phyloP scores from a whole-genome alignment of 192 early-diverging fungal species.

The Pilaira anomala region DNA sequence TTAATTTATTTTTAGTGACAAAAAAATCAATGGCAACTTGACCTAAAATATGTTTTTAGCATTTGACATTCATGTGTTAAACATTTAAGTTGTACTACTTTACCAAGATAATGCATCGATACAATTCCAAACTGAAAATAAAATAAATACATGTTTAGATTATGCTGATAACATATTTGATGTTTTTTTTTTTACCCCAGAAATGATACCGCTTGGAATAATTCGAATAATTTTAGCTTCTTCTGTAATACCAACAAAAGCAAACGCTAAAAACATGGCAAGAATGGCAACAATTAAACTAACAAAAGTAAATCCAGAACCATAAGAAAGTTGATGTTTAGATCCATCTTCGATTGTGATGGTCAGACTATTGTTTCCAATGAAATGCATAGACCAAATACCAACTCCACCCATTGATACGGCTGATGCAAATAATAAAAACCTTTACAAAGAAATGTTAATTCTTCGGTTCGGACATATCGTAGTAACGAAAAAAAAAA shows the following conservation, averaged over 20 bases:
- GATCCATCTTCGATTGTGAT: slow-evolving; percentile 9
- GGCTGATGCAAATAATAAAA: slow-evolving; percentile 33
- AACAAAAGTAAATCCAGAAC: slow-evolving; percentile 31
- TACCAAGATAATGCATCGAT: slow-evolving; percentile 40
- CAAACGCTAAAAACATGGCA: slow-evolving; percentile 34
- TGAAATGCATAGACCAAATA: slow-evolving; percentile 46
- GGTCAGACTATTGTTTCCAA: slow-evolving; percentile 34
- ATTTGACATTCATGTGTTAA: too few species aligned
- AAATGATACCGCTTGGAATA: slow-evolving; percentile 35
- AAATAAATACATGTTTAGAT: too few species aligned
- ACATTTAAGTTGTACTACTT: background rate
- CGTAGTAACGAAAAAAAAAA: background rate
- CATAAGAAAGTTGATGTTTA: slow-evolving; percentile 31
- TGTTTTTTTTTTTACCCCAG: slow-evolving; percentile 29
- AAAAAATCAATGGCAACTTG: slow-evolving; percentile 40
- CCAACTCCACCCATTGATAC: slow-evolving; percentile 39
- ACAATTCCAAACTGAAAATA: slow-evolving; percentile 28
- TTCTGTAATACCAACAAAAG: slow-evolving; percentile 34
- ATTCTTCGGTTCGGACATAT: background rate
- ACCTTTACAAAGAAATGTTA: slow-evolving; percentile 13
- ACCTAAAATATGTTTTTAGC: slow-evolving; percentile 23
- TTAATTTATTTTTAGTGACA: slow-evolving; percentile 13
- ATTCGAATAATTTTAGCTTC: slow-evolving; percentile 34
- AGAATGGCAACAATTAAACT: slow-evolving; percentile 34
- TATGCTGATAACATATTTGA: too few species aligned